phyloP scores from a whole-genome alignment of 331 rosid genomes.

The Malus hybrid region DNA sequence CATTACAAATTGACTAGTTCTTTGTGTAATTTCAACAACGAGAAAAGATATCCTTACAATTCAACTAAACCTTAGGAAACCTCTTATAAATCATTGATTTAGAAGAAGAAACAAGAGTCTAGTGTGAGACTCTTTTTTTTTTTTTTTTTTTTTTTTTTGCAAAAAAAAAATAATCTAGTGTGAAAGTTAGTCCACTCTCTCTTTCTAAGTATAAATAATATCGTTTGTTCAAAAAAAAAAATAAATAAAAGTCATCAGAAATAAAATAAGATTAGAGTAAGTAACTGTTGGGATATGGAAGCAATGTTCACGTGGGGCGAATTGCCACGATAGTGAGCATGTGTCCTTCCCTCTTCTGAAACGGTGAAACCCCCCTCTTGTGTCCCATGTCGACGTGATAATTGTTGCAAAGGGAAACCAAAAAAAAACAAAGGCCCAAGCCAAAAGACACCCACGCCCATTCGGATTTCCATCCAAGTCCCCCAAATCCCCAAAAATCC shows the following conservation, averaged over 20 bases:
- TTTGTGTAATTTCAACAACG: background rate
- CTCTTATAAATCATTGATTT: background rate
- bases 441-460: background rate
- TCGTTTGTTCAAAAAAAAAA: no score
- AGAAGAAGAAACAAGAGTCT: background rate
- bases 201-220: no score
- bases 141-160: no score
- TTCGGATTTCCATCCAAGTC: background rate
- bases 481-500: background rate
- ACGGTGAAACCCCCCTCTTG: background rate
- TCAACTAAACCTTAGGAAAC: background rate
- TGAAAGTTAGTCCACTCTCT: rapidly evolving
- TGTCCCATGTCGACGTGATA: background rate
- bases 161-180: no score
- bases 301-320: conserved; percentile 31
- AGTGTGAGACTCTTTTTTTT: no score
- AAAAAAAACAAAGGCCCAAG: background rate
- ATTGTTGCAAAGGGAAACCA: background rate
- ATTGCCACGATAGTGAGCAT: conserved; percentile 24
- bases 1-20: background rate
- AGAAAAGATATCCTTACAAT: background rate
- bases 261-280: background rate
- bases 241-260: background rate
- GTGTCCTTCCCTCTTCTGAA: conserved; percentile 11
- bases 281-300: background rate